Percentiles rank a stretch among this genome's conserved stretches.
Evolutionary conservation across 2,329 filamentous ascomycete species (phyloP).

Genomic region (Colletotrichum godetiae): DNA sequence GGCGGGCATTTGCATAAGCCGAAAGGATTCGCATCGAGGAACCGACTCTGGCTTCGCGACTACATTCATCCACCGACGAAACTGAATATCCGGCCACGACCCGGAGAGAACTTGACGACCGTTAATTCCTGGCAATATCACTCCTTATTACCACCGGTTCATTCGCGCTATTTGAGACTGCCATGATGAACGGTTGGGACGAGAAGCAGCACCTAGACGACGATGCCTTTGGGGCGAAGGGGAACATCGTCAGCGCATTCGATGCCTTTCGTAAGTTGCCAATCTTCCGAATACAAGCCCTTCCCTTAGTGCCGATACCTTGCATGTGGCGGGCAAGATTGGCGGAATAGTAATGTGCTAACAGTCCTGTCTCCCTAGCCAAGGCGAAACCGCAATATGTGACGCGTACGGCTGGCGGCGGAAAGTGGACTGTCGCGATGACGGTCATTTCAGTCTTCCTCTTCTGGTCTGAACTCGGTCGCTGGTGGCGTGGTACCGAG

Average conservation of each 20-base stretch:
- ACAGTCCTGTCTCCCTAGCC: conserved; percentile 63
- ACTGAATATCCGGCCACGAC: background rate
- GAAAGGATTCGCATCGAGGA: conserved; percentile 9
- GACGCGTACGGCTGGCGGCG: conserved; percentile 84
- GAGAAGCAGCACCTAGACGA: conserved; percentile 76
- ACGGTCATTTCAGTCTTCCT: conserved; percentile 79
- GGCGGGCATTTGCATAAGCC: conserved; percentile 34
- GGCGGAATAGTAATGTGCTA: conserved; percentile 27
- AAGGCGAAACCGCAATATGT: conserved; percentile 97
- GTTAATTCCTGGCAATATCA: background rate
- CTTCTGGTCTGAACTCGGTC: conserved; percentile 78
- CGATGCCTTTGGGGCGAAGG: conserved; percentile 81
- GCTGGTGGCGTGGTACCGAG: conserved; percentile 88
- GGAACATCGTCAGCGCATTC: conserved; percentile 83
- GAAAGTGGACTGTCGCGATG: conserved; percentile 93
- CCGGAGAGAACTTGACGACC: background rate
- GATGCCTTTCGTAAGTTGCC: conserved; percentile 90
- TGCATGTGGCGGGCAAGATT: background rate
- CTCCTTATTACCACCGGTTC: background rate
- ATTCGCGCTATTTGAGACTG: background rate
- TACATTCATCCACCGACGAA: background rate
- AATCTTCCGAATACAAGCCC: background rate
- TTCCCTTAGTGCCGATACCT: background rate
- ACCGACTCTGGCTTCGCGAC: conserved; percentile 4
- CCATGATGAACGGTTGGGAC: conserved; percentile 81